These are phyloP conservation scores for Vitis hybrid DNA, from an alignment of 177 flowering plant genomes.

Conservation along the genomic window DNA sequence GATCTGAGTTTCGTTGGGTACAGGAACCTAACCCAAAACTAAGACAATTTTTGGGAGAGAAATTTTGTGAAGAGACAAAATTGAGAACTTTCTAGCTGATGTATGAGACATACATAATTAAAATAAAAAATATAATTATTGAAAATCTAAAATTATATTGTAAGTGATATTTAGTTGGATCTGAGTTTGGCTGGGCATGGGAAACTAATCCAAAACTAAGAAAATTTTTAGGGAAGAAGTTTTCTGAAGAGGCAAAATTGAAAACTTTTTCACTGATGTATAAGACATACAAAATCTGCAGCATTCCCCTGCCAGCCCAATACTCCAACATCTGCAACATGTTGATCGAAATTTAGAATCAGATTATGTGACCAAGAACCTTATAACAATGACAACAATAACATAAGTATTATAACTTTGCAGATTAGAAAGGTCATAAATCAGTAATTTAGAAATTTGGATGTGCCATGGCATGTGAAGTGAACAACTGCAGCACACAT, in stretches of 20 bases:
- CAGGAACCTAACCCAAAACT: too few relatives aligned
- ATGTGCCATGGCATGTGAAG: too few relatives aligned
- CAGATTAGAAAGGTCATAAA: neutral
- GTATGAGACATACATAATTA: too few relatives aligned
- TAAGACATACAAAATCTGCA: conserved; percentile 84
- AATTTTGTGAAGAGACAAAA: too few relatives aligned
- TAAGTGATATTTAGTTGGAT: neutral
- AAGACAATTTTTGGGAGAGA: too few relatives aligned
- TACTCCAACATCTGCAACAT: conserved; percentile 77
- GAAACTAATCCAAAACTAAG: neutral
- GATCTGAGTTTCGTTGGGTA: too few relatives aligned
- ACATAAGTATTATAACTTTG: neutral
- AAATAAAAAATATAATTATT: too few relatives aligned
- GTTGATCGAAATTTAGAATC: conserved; percentile 2
- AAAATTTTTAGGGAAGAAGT: too few relatives aligned
- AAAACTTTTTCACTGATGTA: conserved; percentile 5
- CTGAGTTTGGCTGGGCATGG: neutral
- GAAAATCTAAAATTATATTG: too few relatives aligned
- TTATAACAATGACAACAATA: neutral
- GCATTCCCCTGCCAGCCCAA: conserved; percentile 97
- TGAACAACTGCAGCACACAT: too few relatives aligned
- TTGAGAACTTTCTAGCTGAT: too few relatives aligned
- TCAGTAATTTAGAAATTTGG: too few relatives aligned
- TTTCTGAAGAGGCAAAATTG: neutral
- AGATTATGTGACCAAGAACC: neutral